These are phyloP conservation scores for Berkeleyomyces basicola DNA, from an alignment of 2,329 filamentous ascomycete species.

Conservation along the genomic window DNA sequence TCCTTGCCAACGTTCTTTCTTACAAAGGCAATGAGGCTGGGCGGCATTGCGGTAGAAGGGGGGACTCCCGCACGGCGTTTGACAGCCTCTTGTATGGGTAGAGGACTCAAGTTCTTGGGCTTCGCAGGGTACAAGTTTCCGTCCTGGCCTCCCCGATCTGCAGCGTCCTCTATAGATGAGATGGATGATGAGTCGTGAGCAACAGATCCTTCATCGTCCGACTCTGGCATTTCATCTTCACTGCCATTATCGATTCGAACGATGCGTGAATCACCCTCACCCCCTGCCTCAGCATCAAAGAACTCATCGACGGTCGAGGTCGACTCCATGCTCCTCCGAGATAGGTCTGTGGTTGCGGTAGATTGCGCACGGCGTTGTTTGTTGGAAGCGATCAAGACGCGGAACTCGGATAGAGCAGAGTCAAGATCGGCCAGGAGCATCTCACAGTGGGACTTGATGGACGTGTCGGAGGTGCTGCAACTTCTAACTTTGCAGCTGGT, in stretches of 20 bases:
- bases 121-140: slow-evolving; percentile 55
- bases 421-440: slow-evolving; percentile 75
- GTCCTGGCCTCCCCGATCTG: slow-evolving; percentile 42
- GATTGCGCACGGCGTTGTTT: slow-evolving; percentile 54
- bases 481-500: slow-evolving; percentile 24
- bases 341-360: slow-evolving; percentile 29
- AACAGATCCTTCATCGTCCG: slow-evolving; percentile 35
- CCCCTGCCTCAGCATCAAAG: slow-evolving; percentile 72
- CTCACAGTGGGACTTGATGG: slow-evolving; percentile 65
- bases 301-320: slow-evolving; percentile 69
- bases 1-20: slow-evolving; percentile 98
- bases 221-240: slow-evolving; percentile 45
- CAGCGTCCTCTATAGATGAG: slow-evolving; percentile 43
- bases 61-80: slow-evolving; percentile 54
- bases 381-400: slow-evolving; percentile 56
- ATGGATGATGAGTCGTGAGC: slow-evolving; percentile 40
- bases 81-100: slow-evolving; percentile 53
- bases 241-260: slow-evolving; percentile 52
- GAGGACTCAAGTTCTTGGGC: slow-evolving; percentile 58
- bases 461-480: slow-evolving; percentile 37
- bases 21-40: slow-evolving; percentile 83
- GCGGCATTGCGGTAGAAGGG: slow-evolving; percentile 60
- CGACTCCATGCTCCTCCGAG: slow-evolving; percentile 60
- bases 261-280: slow-evolving; percentile 44
- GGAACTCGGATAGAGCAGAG: slow-evolving; percentile 67